A percentile compares a stretch with the other conserved stretches of the same genome.
phyloP scores from a whole-genome alignment of 2,329 filamentous ascomycete species.

The Aspergillus alliaceus region DNA sequence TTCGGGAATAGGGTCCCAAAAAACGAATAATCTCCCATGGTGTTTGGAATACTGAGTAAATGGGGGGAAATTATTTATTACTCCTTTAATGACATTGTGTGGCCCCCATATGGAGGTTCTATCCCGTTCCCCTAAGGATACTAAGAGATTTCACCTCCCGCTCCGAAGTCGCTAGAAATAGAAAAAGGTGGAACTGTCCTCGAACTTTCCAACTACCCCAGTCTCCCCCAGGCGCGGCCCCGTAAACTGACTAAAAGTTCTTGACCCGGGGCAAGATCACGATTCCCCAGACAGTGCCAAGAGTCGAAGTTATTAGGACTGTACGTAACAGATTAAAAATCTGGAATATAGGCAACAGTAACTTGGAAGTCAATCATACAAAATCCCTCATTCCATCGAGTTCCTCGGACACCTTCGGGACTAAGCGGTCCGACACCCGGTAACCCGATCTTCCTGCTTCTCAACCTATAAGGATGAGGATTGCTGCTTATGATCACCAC shows the following conservation, averaged over 20 bases:
- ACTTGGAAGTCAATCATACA: too few relatives aligned
- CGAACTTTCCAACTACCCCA: neutral
- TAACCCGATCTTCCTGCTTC: slow-evolving; percentile 8
- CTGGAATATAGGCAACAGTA: neutral
- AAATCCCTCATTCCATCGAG: too few relatives aligned
- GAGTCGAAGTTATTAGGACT: neutral
- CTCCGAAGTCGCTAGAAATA: neutral
- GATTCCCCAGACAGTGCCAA: neutral
- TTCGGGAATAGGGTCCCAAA: neutral
- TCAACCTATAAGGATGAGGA: neutral
- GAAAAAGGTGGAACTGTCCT: neutral
- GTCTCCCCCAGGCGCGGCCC: neutral
- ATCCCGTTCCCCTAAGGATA: neutral
- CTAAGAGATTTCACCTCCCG: neutral
- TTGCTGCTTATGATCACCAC: neutral
- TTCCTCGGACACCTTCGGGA: slow-evolving; percentile 11
- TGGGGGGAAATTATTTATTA: too few relatives aligned
- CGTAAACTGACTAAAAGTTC: neutral
- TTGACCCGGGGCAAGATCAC: neutral
- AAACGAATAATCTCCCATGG: neutral
- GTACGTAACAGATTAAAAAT: neutral
- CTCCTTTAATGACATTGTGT: neutral
- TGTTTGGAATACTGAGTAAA: neutral
- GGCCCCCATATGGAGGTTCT: neutral
- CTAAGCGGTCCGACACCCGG: too few relatives aligned